phyloP scores from a whole-genome alignment of 2,329 filamentous ascomycete species.

The Aspergillus fructus region DNA sequence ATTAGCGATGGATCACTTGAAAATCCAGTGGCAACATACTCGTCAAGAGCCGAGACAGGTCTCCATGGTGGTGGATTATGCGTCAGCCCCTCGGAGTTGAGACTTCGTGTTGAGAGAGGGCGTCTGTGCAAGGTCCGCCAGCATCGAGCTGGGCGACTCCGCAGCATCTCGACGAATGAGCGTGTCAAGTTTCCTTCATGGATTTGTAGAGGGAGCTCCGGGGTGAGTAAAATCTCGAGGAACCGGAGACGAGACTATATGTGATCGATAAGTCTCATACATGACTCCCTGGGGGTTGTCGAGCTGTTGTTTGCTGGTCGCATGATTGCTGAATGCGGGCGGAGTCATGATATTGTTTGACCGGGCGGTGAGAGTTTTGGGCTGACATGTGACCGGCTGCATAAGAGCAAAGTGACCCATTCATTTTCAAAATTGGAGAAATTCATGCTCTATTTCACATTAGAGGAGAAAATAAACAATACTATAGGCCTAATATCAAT shows the following conservation, averaged over 20 bases:
- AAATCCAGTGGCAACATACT: constrained; percentile 41
- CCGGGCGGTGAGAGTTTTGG: constrained; percentile 20
- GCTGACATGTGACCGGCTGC: constrained; percentile 16
- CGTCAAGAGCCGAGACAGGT: constrained; percentile 59
- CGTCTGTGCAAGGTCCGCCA: constrained; percentile 27
- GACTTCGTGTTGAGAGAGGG: constrained; percentile 22
- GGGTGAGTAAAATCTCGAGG: constrained; percentile 7
- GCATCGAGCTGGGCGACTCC: constrained; percentile 34
- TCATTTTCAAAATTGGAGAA: no score
- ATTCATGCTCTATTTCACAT: not conserved
- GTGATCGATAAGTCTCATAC: constrained; percentile 14
- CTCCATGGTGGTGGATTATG: constrained; percentile 55
- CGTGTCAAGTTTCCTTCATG: constrained; percentile 17
- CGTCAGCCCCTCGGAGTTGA: constrained; percentile 25
- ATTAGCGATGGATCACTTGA: constrained; percentile 14
- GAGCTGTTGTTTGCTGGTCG: constrained; percentile 3
- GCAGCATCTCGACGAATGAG: constrained; percentile 36
- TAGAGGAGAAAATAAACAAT: not conserved
- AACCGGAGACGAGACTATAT: constrained; percentile 13
- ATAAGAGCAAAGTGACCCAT: not conserved
- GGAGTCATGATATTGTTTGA: not conserved
- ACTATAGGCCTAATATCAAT: not conserved
- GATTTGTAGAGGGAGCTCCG: constrained; percentile 4
- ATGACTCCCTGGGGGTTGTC: constrained; percentile 15
- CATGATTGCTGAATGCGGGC: constrained; percentile 7